Evolutionary conservation across 495 filamentous ascomycete species (phyloP).

Genomic region (Penicillium canescens): DNA sequence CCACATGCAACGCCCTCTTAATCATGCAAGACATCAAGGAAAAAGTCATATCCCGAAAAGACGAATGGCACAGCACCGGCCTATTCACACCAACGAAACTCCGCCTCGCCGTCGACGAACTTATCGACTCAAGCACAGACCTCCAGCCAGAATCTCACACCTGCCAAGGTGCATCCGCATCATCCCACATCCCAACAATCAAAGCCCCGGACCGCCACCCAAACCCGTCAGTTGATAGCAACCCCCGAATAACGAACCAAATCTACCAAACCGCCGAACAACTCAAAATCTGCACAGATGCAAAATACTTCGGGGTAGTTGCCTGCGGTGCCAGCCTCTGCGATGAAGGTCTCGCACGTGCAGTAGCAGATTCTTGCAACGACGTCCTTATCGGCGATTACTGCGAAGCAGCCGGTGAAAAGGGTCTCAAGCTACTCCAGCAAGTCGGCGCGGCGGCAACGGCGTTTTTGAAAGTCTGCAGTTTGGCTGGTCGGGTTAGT

Average conservation of each 20-base stretch:
- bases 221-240: conserved; percentile 7
- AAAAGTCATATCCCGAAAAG: neutral
- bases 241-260: conserved; percentile 2
- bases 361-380: conserved; percentile 21
- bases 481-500: conserved; percentile 6
- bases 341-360: conserved; percentile 15
- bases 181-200: conserved; percentile 9
- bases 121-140: conserved; percentile 10
- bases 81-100: conserved; percentile 9
- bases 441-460: conserved; percentile 16
- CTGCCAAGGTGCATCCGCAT: conserved; percentile 3
- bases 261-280: conserved; percentile 16
- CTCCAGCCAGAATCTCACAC: conserved; percentile 8
- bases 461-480: conserved; percentile 21
- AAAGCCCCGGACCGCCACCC: conserved; percentile 21
- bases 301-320: conserved; percentile 18
- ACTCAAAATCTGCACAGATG: conserved; percentile 23
- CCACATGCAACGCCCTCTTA: conserved; percentile 1
- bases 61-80: conserved; percentile 11
- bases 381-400: conserved; percentile 26
- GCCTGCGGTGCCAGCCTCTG: conserved; percentile 8
- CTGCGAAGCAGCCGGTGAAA: conserved; percentile 19
- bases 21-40: conserved; percentile 1
- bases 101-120: conserved; percentile 12
- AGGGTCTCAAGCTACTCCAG: conserved; percentile 11